Base-by-base conservation (phyloP, 2,329 filamentous ascomycete genomes). In the Elsinoe fawcettii region DNA sequence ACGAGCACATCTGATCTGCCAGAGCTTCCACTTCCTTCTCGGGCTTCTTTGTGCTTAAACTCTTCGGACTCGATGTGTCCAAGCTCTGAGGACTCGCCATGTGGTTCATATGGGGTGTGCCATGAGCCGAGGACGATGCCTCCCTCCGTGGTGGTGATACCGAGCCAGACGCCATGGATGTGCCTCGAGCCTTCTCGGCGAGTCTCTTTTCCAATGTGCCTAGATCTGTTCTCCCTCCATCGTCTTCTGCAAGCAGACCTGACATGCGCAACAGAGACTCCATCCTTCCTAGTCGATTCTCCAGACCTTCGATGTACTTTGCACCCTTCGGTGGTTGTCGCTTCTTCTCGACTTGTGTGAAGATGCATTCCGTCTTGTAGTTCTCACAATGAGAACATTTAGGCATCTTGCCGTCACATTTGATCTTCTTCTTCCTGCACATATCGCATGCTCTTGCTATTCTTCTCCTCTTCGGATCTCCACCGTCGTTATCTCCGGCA, bases 281-380 rank as follows among this genome's bases (percentile, higher is more conserved):
- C 91, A 99, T 96, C 63, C 93, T 85, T n/a, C 86, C 88, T 32
- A 97, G 76, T 16, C 93, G 84, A 69, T 97, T 97, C 74, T 99
- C 92, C 49, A 99, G 79, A 11, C 91, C 91, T 71, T 97, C 92
- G 64, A 97, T 96, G 70, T 99, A 99, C 73, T 97, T 97, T 56
- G 93, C 93, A 59, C 93, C 92, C 78, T 97, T 99, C 1, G 92
- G 93, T 55, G 93, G 92, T 71, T 88, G 93, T 59, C 93, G 83
- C 80, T 99, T 99, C 84, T 99, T 99, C 76, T 99, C 93, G 36
- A 97, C 91, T 70, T 96, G 90, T 0, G 93, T 97, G 69, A 97
- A 97, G 65, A 96, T 83, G 71, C 92, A 99, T 66, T 96, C 90
- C 4, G 91, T 96, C 79, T 96, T 96, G 78, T 96, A 96, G 72